These are phyloP conservation scores for Oehlia diaphana DNA, from an alignment of 192 early-diverging fungal genomes.

Conservation along the genomic window DNA sequence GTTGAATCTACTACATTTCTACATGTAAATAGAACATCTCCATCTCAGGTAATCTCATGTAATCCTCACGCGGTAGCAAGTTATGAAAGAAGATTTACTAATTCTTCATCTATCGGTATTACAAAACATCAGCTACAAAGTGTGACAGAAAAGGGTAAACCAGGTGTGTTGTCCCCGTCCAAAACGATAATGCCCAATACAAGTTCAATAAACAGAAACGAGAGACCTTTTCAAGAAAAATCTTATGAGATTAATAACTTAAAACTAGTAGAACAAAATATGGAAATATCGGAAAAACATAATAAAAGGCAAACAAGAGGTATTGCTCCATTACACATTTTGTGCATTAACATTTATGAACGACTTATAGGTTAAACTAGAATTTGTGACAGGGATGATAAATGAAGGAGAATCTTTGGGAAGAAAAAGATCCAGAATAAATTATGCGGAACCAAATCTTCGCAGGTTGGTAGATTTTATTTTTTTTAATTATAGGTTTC, in stretches of 20 bases:
- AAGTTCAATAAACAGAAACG: too few relatives aligned
- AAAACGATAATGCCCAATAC: too few relatives aligned
- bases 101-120: too few relatives aligned
- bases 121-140: too few relatives aligned
- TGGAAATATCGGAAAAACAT: not conserved
- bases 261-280: not conserved
- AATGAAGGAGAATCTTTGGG: not conserved
- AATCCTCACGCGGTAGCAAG: too few relatives aligned
- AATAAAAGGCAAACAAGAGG: not conserved
- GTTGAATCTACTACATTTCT: too few relatives aligned
- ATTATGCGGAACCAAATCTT: conserved; percentile 5
- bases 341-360: too few relatives aligned
- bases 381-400: not conserved
- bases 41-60: not conserved
- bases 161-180: too few relatives aligned
- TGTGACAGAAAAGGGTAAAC: too few relatives aligned
- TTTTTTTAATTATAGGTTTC: not conserved
- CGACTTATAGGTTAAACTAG: not conserved
- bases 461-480: not conserved
- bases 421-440: not conserved
- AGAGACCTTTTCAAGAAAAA: not conserved
- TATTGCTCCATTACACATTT: not conserved
- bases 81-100: too few relatives aligned
- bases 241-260: not conserved
- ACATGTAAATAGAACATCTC: not conserved